These are phyloP conservation scores for Trametes punicea DNA, from an alignment of 768 basidiomycete species.

Conservation along the genomic window DNA sequence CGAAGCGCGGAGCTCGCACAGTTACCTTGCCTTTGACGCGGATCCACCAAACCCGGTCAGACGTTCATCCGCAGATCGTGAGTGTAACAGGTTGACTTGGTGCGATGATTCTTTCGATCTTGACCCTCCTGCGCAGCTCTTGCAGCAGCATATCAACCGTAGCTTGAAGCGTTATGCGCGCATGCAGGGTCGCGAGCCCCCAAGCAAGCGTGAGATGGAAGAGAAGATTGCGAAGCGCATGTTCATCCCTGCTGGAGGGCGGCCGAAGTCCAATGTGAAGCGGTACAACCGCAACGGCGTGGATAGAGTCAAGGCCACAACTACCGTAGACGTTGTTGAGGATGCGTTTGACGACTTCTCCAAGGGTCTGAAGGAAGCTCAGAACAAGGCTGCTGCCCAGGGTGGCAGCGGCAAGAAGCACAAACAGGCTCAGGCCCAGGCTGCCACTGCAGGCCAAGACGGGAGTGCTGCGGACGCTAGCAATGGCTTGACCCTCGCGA, in stretches of 20 bases:
- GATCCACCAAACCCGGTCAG: conserved; percentile 28
- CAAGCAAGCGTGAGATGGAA: conserved; percentile 46
- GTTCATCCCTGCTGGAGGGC: conserved; percentile 33
- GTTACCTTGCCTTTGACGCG: conserved; percentile 44
- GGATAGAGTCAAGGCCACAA: neutral
- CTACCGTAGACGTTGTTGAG: neutral
- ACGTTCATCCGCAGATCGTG: conserved; percentile 44
- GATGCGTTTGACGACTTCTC: neutral
- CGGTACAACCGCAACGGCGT: conserved; percentile 20
- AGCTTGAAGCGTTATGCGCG: conserved; percentile 60
- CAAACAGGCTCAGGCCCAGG: conserved; percentile 1
- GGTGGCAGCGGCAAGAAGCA: conserved; percentile 15
- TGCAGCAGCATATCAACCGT: conserved; percentile 72
- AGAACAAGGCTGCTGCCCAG: too few species aligned
- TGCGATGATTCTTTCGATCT: neutral
- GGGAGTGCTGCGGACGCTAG: conserved; percentile 17
- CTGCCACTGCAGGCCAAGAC: neutral
- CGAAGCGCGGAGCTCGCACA: conserved; percentile 30
- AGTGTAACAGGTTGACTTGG: conserved; percentile 22
- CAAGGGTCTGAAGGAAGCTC: conserved; percentile 6
- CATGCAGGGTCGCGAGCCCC: conserved; percentile 58
- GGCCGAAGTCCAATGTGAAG: conserved; percentile 15
- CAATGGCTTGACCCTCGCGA: conserved; percentile 39
- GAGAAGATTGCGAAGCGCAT: conserved; percentile 42
- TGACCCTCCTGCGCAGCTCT: conserved; percentile 37